phyloP scores from a whole-genome alignment of 257 asterid genomes.

The Penstemon barbatus region DNA sequence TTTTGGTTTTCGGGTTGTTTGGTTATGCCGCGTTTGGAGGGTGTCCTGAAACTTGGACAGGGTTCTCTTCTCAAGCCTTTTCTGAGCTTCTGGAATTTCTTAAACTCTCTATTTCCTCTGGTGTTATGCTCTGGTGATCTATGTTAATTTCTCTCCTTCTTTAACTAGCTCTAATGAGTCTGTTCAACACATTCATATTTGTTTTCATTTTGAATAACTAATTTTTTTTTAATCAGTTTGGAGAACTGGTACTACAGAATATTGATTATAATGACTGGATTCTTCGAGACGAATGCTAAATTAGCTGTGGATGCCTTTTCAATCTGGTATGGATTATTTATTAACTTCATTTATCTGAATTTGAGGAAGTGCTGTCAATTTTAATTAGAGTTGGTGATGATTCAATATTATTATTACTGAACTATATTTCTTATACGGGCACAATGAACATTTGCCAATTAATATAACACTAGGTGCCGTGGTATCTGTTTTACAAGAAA shows the following conservation, averaged over 20 bases:
- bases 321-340: conserved; percentile 37
- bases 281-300: conserved; percentile 38
- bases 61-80: conserved; percentile 44
- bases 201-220: not conserved
- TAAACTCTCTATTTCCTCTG: conserved; percentile 46
- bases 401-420: too few relatives aligned
- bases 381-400: too few relatives aligned
- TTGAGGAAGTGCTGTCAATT: not conserved
- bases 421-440: too few relatives aligned
- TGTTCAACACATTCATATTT: too few relatives aligned
- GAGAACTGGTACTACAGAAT: conserved; percentile 70
- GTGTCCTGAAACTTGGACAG: conserved; percentile 49
- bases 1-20: conserved; percentile 33
- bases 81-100: conserved; percentile 45
- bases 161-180: too few relatives aligned
- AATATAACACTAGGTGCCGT: too few relatives aligned
- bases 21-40: conserved; percentile 40
- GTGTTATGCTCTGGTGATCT: conserved; percentile 51
- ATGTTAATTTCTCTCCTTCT: not conserved
- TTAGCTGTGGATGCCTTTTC: conserved; percentile 53
- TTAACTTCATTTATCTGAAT: not conserved
- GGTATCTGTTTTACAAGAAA: too few relatives aligned
- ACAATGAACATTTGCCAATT: too few relatives aligned
- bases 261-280: conserved; percentile 51
- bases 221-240: conserved; percentile 40